These are phyloP conservation scores for Leccinum imitatum DNA, from an alignment of 768 basidiomycete genomes.

Conservation along the genomic window DNA sequence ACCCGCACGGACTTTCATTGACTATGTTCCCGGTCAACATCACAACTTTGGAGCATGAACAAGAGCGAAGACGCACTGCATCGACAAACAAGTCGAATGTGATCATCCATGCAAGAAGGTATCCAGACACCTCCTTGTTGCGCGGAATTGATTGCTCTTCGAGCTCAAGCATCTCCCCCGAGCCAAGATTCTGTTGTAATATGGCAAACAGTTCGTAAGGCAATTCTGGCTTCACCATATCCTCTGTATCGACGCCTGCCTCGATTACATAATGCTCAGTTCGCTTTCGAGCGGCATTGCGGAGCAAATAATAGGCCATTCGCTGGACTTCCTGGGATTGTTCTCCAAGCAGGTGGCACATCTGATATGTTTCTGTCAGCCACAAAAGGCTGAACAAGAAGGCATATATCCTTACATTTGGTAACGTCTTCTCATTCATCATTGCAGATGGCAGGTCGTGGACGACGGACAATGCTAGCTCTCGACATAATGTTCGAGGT, in stretches of 20 bases:
- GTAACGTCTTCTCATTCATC: conserved; percentile 60
- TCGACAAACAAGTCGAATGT: conserved; percentile 80
- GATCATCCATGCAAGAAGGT: conserved; percentile 89
- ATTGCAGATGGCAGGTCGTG: conserved; percentile 63
- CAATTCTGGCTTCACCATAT: conserved; percentile 49
- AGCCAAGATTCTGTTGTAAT: conserved; percentile 48
- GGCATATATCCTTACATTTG: conserved; percentile 45
- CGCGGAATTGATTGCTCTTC: conserved; percentile 38
- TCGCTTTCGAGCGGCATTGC: conserved; percentile 63
- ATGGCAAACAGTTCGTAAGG: conserved; percentile 68
- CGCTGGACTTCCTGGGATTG: conserved; percentile 64
- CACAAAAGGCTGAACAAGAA: background rate
- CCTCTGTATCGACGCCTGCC: conserved; percentile 75
- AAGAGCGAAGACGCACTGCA: conserved; percentile 55
- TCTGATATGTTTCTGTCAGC: conserved; percentile 42
- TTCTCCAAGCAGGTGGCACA: conserved; percentile 78
- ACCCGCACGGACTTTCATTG: conserved; percentile 77
- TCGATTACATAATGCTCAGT: conserved; percentile 88
- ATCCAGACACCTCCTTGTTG: conserved; percentile 52
- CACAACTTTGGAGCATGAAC: background rate
- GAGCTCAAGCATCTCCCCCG: conserved; percentile 39
- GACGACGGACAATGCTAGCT: conserved; percentile 66
- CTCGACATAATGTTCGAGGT: conserved; percentile 67
- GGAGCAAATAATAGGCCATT: conserved; percentile 73
- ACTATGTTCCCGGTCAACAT: conserved; percentile 45